Conservation (phyloP, 495 filamentous ascomycete species). For the Parachaetomium inaequale region DNA sequence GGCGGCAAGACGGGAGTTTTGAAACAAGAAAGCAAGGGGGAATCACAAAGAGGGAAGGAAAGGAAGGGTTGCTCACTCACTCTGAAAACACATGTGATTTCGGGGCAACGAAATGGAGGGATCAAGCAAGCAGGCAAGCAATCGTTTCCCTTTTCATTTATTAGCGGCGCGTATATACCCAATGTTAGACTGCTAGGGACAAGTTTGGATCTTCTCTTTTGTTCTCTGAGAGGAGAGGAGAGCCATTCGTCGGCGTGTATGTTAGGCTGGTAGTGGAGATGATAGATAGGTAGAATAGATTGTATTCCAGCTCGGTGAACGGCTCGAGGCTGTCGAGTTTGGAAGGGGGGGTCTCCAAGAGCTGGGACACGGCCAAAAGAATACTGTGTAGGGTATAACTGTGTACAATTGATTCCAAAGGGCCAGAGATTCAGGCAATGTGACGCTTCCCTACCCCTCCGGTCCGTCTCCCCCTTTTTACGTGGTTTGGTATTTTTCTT, state of each 20-base stretch:
- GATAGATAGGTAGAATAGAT: no score
- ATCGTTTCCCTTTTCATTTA: not conserved
- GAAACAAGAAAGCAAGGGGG: no score
- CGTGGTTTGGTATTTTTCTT: no score
- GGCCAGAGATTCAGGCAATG: no score
- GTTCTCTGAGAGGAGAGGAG: not conserved
- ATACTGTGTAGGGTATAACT: no score
- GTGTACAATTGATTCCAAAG: no score
- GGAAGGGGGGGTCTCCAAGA: no score
- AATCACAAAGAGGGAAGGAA: not conserved
- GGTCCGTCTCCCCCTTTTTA: no score
- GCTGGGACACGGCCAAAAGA: no score
- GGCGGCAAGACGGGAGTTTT: not conserved
- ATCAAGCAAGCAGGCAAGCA: constrained; percentile 3
- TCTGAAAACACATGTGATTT: not conserved
- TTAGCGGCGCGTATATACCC: constrained; percentile 1
- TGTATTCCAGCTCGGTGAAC: no score
- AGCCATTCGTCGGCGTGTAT: not conserved
- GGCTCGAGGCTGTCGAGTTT: no score
- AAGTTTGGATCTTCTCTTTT: not conserved
- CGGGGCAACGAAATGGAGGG: not conserved
- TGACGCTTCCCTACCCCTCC: no score
- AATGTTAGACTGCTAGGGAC: not conserved
- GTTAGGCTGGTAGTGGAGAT: not conserved
- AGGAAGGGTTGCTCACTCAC: not conserved